Base-by-base conservation (phyloP, 176 grass and related monocot species). In the Phoenix dactylifera region DNA sequence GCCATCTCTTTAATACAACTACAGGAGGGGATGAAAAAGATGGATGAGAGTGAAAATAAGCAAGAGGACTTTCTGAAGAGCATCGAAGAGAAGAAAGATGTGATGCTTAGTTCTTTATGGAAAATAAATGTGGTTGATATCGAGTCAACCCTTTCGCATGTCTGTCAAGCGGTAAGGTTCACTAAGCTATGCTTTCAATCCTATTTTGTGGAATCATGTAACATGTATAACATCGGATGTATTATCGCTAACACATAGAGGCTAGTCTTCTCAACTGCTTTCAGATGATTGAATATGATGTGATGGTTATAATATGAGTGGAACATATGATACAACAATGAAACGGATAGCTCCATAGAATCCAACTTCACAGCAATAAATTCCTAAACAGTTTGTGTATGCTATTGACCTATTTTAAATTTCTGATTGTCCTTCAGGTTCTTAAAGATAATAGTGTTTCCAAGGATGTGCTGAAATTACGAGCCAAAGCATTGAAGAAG, bases 81-180 rank as follows among this genome's bases (percentile, higher is more conserved):
- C 39, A 67, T 90, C 16, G 86, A 95, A 67, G 91, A 80, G 57
- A 95, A 90, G 79, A 95, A 95, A 56, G 91, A 82, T 72, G 83
- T 68, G 6, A 85, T 95, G 86, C 72, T 90, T n/a, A 86, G 72
- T 76, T 95, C 77, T 58, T 61, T 96, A 51, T 96, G 86, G 91
- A 96, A 96, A 84, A 96, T 96, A 70, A 96, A 90, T 64, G 91
- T 96, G 7, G 83, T 96, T 24, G 86, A 96, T 74, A 90, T 96
- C 26, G 91, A 96, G 35, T 65, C 67, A 69, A 90, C 91, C 0
- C 77, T 96, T 60, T 74, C 83, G 39, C 86, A 69, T 56, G 83
- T 96, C 49, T 96, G 86, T 70, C 80, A 79, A 96, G 86, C 80
- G 49, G 91, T 95, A 95, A 80, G 80, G 53, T 63, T 54, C 4